Base-by-base conservation (phyloP, 352 stramenopile species). In the Phytophthora palmivora region DNA sequence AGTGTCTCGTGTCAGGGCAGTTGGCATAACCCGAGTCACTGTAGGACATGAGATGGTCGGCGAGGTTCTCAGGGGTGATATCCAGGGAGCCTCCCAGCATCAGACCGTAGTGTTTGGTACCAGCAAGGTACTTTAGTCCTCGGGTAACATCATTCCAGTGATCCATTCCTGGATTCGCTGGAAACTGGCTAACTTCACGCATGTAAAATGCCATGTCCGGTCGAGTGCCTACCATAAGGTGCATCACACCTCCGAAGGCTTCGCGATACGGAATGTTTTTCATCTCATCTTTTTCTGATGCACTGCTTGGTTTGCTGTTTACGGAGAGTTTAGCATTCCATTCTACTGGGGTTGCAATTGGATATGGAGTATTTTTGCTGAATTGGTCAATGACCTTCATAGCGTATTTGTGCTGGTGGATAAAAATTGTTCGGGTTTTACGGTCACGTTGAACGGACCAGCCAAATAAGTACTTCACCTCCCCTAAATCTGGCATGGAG, bases 321-420 rank as follows among this genome's bases (percentile, higher is more conserved):
- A 18, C 12, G 3, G 36, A 42, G 36, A 19, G 36, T 42, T 42
- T 42, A 9, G 21, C 36, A 15, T 42, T 42, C 36, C 8, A 4
- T 10, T 42, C 36, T 42, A 8, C 36, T 42, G 36, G 36, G 18
- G n/a, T 44, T 49, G 15, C 43, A 49, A 49, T 37, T 15, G 36
- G 50, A 16, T 58, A 48, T 12, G 50, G 26, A 57, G 57, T 39
- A 11, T 44, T 41, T 15, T 48, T 26, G 22, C 33, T 48, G 37
- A 64, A 64, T 2, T 37, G 38, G 33, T 66, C 47, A 44, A 69
- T 18, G 50, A 63, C 60, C 52, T 63, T 58, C 32, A 52, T 69
- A 63, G 52, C 60, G 45, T 69, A 63, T 14, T 69, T 64, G 37
- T 63, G 51, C 18, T 63, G 44, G 37, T 58, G 44, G 28, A 58